phyloP scores from a whole-genome alignment of 495 filamentous ascomycete genomes.

The Copromyces sp. region DNA sequence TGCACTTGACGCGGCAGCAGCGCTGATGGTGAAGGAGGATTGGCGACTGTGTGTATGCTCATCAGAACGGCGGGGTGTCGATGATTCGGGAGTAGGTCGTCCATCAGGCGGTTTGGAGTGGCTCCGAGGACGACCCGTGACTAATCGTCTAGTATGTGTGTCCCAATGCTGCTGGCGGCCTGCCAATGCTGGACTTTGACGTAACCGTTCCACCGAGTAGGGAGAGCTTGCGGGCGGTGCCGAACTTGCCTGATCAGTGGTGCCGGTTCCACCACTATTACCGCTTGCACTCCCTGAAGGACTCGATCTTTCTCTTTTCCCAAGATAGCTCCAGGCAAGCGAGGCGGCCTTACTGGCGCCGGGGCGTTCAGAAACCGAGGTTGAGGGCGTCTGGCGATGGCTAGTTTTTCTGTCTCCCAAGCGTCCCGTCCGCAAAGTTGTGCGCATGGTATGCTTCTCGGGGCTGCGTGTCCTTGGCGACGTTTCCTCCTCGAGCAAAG shows the following conservation, averaged over 20 bases:
- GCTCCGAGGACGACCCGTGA: constrained; percentile 18
- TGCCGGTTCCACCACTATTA: neutral
- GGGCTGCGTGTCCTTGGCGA: constrained; percentile 63
- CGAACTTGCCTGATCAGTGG: constrained; percentile 2
- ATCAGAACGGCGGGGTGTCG: constrained; percentile 12
- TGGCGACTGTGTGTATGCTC: constrained; percentile 16
- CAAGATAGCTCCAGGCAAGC: constrained; percentile 62
- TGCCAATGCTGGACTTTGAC: constrained; percentile 17
- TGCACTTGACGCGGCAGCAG: constrained; percentile 33
- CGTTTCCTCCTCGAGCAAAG: constrained; percentile 25
- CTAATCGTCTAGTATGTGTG: constrained; percentile 34
- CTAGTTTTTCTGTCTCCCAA: constrained; percentile 50
- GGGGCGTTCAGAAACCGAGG: constrained; percentile 25
- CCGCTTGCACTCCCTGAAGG: constrained; percentile 4
- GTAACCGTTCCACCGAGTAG: constrained; percentile 12
- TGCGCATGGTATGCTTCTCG: constrained; percentile 74
- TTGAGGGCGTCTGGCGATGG: constrained; percentile 25
- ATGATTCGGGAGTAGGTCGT: constrained; percentile 14
- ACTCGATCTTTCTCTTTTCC: constrained; percentile 11
- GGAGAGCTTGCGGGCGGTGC: constrained; percentile 13
- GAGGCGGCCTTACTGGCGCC: constrained; percentile 78
- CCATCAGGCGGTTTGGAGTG: constrained; percentile 11
- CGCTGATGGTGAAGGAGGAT: constrained; percentile 33
- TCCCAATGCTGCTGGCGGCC: constrained; percentile 27
- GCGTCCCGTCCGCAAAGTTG: constrained; percentile 61